phyloP scores from a whole-genome alignment of 2,329 filamentous ascomycete genomes.

The Penicillium olsonii region DNA sequence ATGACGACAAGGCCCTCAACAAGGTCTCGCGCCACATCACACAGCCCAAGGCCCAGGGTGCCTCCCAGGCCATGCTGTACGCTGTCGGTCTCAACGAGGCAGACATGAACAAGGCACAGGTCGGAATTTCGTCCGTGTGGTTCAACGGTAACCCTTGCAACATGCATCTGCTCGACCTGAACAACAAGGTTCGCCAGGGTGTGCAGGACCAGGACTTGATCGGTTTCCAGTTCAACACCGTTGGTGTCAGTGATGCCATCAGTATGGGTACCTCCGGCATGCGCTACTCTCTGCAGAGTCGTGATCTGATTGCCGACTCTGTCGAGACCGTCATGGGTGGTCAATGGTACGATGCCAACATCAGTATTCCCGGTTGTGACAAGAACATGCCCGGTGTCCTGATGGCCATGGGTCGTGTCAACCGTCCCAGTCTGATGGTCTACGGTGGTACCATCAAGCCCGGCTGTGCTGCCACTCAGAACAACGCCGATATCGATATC shows the following conservation, averaged over 20 bases:
- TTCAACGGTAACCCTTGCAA: slow-evolving; percentile 98
- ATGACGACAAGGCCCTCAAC: slow-evolving; percentile 66
- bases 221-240: slow-evolving; percentile 98
- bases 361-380: slow-evolving; percentile 90
- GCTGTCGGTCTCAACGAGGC: slow-evolving; percentile 83
- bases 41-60: slow-evolving; percentile 96
- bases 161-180: slow-evolving; percentile 95
- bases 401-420: slow-evolving; percentile 92
- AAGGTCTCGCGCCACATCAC: slow-evolving; percentile 82
- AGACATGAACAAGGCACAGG: slow-evolving; percentile 94
- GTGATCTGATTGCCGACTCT: slow-evolving; percentile 95
- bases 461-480: slow-evolving; percentile 76
- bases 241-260: slow-evolving; percentile 95
- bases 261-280: slow-evolving; percentile 98
- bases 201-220: slow-evolving; percentile 76
- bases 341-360: slow-evolving; percentile 90
- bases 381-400: slow-evolving; percentile 93
- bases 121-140: slow-evolving; percentile 98
- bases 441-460: slow-evolving; percentile 95
- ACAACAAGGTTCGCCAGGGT: slow-evolving; percentile 71
- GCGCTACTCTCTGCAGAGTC: slow-evolving; percentile 90
- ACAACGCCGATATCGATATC: slow-evolving; percentile 80
- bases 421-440: slow-evolving; percentile 94
- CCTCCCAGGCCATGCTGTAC: slow-evolving; percentile 98
- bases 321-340: slow-evolving; percentile 87